Evolutionary conservation across 768 basidiomycete genomes (phyloP), one percentile per base, ranked within the genome.

Genomic region (Pisolithus orientalis): DNA sequence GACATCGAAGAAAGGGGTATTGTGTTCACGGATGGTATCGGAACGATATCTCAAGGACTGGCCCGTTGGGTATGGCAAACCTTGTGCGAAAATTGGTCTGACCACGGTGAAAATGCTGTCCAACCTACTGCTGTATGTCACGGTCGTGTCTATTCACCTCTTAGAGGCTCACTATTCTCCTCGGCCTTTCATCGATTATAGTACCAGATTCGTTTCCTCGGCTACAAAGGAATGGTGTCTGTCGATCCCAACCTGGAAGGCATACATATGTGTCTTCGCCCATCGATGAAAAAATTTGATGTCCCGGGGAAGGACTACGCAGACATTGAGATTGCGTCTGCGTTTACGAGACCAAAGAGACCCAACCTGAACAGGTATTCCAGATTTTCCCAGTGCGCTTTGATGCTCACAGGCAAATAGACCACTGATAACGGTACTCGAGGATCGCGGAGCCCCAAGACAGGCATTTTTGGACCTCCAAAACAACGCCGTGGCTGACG

Each of bases 171-270:
- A 32, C 25, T 13, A 14, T 21, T 25, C 16, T 37, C 28, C 47
- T 46, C 10, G 6, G 49, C 28, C 32, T 39, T 49, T 37, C 5
- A 5, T 13, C 43, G 53, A 32, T n/a, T 25, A 50, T 28, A 86
- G 77, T 87, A 83, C 63, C 88, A 88, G 70, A 90, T 92, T 46
- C 82, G 91, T 44, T 87, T 92, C 63, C 64, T 92, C 43, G 90
- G 88, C 17, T 90, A 76, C 67, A 94, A 94, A 65, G 92, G 91
- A 0, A 80, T 93, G 24, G 85, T 93, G 1, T 75, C 70, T 4
- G 75, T 92, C 10, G 90, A 93, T 59, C 69, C 77, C 45, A 68
- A 70, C 44, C 58, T 71, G 14, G 57, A 66, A 40, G 82, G 82
- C 0, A 79, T 84, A 46, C 76, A 75, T 16, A 87, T 93, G 85